Evolutionary conservation across 2,329 filamentous ascomycete species (phyloP).

Genomic region (Talaromyces sp.): DNA sequence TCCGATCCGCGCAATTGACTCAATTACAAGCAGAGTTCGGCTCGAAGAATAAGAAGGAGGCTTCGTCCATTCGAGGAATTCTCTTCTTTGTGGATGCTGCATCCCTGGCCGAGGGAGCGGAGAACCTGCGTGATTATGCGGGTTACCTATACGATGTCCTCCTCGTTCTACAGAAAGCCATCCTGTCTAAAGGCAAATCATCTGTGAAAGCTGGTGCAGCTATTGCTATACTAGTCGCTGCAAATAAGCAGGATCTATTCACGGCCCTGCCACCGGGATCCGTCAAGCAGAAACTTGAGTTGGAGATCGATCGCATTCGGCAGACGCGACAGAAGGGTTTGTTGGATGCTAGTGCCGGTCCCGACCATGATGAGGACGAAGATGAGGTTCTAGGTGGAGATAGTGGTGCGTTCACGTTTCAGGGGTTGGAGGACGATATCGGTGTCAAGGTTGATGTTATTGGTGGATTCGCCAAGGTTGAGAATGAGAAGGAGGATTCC

Average conservation of each 20-base stretch:
- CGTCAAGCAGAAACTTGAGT: constrained; percentile 71
- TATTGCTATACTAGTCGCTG: constrained; percentile 76
- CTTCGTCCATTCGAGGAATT: constrained; percentile 60
- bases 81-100: constrained; percentile 89
- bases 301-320: constrained; percentile 75
- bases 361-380: constrained; percentile 58
- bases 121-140: constrained; percentile 65
- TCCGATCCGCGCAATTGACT: constrained; percentile 59
- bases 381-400: constrained; percentile 82
- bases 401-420: constrained; percentile 74
- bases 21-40: constrained; percentile 31
- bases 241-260: constrained; percentile 95
- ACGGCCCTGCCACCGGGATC: constrained; percentile 78
- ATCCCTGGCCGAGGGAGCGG: constrained; percentile 47
- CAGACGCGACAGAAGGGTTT: constrained; percentile 74
- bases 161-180: constrained; percentile 73
- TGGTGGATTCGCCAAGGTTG: constrained; percentile 64
- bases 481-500: constrained; percentile 45
- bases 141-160: constrained; percentile 86
- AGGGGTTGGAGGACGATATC: constrained; percentile 72
- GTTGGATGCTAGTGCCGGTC: constrained; percentile 70
- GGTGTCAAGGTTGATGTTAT: constrained; percentile 73
- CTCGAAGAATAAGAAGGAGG: constrained; percentile 30
- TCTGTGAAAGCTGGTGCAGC: constrained; percentile 53
- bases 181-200: constrained; percentile 48